These are phyloP conservation scores for Backusella psychrophila DNA, from an alignment of 192 early-diverging fungal species.

Conservation along the genomic window DNA sequence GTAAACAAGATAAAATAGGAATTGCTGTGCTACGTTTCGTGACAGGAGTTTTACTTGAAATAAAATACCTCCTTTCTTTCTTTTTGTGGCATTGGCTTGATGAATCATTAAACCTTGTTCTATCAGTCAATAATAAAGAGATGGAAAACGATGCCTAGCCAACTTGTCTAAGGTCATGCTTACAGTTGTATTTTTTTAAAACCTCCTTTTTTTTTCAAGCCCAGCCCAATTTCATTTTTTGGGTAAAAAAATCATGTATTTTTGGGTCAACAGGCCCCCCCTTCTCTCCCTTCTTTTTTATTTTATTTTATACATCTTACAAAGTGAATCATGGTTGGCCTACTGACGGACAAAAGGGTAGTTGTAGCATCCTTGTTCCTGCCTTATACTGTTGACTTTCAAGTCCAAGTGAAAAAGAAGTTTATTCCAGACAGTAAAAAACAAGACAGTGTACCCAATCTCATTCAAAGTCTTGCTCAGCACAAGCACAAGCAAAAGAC, in stretches of 20 bases:
- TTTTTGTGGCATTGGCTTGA: neutral
- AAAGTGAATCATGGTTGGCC: neutral
- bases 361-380: constrained; percentile 74
- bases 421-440: constrained; percentile 24
- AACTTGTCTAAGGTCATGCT: no score
- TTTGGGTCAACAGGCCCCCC: neutral
- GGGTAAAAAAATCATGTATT: no score
- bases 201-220: no score
- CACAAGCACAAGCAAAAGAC: constrained; percentile 23
- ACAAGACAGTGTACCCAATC: constrained; percentile 18
- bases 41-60: no score
- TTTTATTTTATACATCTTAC: neutral
- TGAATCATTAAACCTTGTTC: no score
- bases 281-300: constrained; percentile 8
- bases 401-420: constrained; percentile 42
- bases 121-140: no score
- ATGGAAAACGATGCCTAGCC: no score
- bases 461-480: constrained; percentile 38
- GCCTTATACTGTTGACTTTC: constrained; percentile 69
- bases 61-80: neutral
- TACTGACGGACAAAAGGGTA: constrained; percentile 45
- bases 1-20: neutral
- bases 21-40: neutral
- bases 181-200: no score
- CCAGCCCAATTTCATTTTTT: no score